These are phyloP conservation scores for Aquilaria yunnanensis DNA, from an alignment of 345 rosid species.

Conservation along the genomic window DNA sequence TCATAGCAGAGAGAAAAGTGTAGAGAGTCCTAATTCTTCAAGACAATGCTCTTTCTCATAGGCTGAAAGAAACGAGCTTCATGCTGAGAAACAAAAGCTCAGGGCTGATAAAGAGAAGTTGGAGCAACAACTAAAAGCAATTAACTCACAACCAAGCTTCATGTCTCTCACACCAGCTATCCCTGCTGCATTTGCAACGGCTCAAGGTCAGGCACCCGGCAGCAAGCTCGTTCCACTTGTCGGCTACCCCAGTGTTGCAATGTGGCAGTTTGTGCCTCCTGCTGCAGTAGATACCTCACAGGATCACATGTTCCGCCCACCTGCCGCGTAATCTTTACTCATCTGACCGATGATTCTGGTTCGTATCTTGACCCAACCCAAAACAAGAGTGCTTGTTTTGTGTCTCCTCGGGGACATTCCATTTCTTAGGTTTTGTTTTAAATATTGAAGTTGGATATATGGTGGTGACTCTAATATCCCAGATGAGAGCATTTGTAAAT, in stretches of 20 bases:
- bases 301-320: conserved; percentile 93
- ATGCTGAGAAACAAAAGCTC: conserved; percentile 64
- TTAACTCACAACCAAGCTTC: conserved; percentile 65
- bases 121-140: conserved; percentile 61
- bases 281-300: conserved; percentile 92
- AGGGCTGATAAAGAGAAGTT: conserved; percentile 58
- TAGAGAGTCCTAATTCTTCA: too few relatives aligned
- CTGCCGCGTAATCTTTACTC: conserved; percentile 54
- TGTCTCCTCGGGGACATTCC: conserved; percentile 27
- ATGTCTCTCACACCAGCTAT: conserved; percentile 47
- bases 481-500: conserved; percentile 23
- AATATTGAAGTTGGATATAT: conserved; percentile 36
- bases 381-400: conserved; percentile 32
- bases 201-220: conserved; percentile 79
- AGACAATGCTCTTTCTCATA: conserved; percentile 11
- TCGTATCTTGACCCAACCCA: conserved; percentile 33
- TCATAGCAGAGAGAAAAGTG: too few relatives aligned
- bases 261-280: conserved; percentile 99
- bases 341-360: conserved; percentile 17
- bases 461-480: not conserved
- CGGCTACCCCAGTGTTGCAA: conserved; percentile 90
- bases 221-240: conserved; percentile 87
- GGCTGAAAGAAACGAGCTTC: conserved; percentile 86
- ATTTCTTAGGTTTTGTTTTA: conserved; percentile 12
- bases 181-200: conserved; percentile 63